Percentiles rank a stretch among this genome's conserved stretches.
Conservation (phyloP, 495 filamentous ascomycete species). For the Podospora appendiculata region DNA sequence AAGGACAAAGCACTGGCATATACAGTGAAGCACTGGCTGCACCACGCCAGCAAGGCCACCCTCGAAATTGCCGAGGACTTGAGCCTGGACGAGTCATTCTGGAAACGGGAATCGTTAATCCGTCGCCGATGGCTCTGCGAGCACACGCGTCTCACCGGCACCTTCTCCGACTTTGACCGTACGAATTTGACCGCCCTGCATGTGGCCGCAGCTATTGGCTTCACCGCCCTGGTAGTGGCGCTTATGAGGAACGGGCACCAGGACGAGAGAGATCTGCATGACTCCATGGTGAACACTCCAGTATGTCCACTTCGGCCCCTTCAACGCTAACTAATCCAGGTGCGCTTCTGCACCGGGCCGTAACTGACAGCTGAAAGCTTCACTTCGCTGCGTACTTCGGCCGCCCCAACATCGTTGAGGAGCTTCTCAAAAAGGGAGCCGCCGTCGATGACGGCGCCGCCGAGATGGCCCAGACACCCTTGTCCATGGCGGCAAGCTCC, state of each 20-base stretch:
- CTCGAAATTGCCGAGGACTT: conserved; percentile 28
- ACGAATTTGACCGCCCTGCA: not conserved
- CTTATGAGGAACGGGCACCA: not conserved
- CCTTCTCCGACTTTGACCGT: not conserved
- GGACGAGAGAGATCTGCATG: not conserved
- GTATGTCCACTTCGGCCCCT: not conserved
- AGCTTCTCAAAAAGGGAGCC: conserved; percentile 23
- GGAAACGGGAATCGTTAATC: conserved; percentile 1
- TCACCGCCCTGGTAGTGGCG: not conserved
- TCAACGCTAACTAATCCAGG: too few species aligned
- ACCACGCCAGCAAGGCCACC: conserved; percentile 29
- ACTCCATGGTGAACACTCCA: not conserved
- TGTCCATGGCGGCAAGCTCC: conserved; percentile 26
- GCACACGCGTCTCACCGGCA: too few species aligned
- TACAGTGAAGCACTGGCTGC: conserved; percentile 30
- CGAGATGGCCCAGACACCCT: conserved; percentile 18
- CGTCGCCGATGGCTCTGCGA: too few species aligned
- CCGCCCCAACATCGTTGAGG: conserved; percentile 24
- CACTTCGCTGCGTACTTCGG: conserved; percentile 29
- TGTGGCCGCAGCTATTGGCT: not conserved
- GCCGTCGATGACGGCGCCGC: conserved; percentile 23
- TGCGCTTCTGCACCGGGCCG: too few species aligned
- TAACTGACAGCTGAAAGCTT: conserved; percentile 3
- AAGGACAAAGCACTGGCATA: conserved; percentile 5
- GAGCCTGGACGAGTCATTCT: conserved; percentile 24